Evolutionary conservation across 139 green algal species (phyloP).

Genomic region (Tetraselmis chui): DNA sequence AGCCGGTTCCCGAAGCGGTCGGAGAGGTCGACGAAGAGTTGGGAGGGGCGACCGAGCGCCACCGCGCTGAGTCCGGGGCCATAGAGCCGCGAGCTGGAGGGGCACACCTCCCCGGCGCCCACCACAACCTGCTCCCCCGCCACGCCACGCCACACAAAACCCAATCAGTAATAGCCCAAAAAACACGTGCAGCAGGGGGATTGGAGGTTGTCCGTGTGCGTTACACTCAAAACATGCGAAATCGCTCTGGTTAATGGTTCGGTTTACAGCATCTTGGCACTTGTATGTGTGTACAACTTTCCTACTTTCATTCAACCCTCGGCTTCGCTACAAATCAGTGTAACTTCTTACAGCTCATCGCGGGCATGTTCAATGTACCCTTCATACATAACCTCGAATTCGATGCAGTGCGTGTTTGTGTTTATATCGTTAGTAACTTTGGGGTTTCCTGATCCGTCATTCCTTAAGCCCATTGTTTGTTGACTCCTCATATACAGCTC

Average conservation of each 20-base stretch:
- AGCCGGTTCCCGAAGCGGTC: constrained; percentile 23
- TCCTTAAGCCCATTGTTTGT: too few species aligned
- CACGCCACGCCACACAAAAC: background rate
- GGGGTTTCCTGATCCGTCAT: too few species aligned
- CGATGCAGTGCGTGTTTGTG: too few species aligned
- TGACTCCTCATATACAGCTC: too few species aligned
- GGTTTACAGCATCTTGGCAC: background rate
- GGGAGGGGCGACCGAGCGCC: constrained; percentile 17
- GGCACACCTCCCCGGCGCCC: constrained; percentile 5
- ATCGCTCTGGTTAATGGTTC: too few species aligned
- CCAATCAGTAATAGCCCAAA: background rate
- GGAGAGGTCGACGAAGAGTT: constrained; percentile 15
- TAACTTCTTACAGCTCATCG: too few species aligned
- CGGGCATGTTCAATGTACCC: too few species aligned
- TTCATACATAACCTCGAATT: too few species aligned
- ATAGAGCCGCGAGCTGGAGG: constrained; percentile 13
- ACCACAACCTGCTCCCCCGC: constrained; percentile 11
- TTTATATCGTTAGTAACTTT: too few species aligned
- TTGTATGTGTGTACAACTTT: constrained; percentile 15
- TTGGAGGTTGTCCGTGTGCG: background rate
- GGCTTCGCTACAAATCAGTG: too few species aligned
- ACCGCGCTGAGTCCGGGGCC: constrained; percentile 21
- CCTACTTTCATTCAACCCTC: too few species aligned
- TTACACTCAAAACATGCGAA: too few species aligned
- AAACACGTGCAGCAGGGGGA: background rate